Percentiles rank a stretch among this genome's conserved stretches.
phyloP scores from a whole-genome alignment of 179 eudicot species.

The Dionaea muscipula region DNA sequence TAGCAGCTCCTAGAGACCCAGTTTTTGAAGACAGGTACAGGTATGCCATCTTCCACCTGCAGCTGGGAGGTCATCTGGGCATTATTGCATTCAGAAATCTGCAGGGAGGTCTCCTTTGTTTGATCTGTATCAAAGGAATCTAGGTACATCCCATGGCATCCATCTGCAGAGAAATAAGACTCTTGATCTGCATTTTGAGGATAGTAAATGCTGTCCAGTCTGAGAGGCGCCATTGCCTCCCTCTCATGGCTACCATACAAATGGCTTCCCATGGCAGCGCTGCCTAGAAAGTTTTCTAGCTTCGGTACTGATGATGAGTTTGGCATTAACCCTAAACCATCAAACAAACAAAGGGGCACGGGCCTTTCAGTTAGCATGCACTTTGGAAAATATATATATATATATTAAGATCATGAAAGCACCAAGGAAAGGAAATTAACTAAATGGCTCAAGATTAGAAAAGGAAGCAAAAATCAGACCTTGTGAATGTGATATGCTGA shows the following conservation, averaged over 20 bases:
- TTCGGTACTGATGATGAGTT: constrained; percentile 48
- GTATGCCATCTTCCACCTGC: constrained; percentile 4
- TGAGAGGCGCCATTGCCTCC: constrained; percentile 34
- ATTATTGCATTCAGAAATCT: constrained; percentile 7
- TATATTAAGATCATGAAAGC: background rate
- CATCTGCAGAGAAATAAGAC: constrained; percentile 16
- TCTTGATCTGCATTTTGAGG: constrained; percentile 21
- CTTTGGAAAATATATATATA: background rate
- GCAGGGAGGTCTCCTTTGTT: constrained; percentile 10
- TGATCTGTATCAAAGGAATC: constrained; percentile 4
- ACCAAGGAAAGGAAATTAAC: too few relatives aligned
- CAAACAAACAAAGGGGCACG: background rate
- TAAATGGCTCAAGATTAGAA: too few relatives aligned
- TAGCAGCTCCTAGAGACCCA: constrained; percentile 21
- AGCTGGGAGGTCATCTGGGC: constrained; percentile 15
- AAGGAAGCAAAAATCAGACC: constrained; percentile 21
- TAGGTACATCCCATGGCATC: constrained; percentile 34
- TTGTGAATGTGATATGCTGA: constrained; percentile 42
- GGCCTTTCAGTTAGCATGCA: background rate
- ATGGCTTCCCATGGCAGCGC: constrained; percentile 31
- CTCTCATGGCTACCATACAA: constrained; percentile 23
- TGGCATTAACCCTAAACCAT: constrained; percentile 20
- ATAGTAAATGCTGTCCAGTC: constrained; percentile 55
- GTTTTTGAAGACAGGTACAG: constrained; percentile 11
- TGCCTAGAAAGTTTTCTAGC: constrained; percentile 69